These are phyloP conservation scores for Fusarium torreyae DNA, from an alignment of 2,329 filamentous ascomycete species.

Conservation along the genomic window DNA sequence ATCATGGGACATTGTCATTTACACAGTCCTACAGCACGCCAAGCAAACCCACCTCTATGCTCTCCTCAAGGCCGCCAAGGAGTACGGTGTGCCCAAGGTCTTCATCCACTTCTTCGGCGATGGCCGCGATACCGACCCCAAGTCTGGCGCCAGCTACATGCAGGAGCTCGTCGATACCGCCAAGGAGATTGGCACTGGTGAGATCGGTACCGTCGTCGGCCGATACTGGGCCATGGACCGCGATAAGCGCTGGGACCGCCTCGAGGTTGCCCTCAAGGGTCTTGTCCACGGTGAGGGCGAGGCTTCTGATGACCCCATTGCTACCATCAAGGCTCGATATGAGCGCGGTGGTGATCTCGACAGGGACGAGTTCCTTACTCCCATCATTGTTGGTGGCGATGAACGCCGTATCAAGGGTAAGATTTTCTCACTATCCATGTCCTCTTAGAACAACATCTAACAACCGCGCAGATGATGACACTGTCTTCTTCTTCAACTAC, in stretches of 20 bases:
- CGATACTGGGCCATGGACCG: slow-evolving; percentile 99
- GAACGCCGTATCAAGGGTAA: slow-evolving; percentile 87
- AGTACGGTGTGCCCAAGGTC: slow-evolving; percentile 87
- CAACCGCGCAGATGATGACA: slow-evolving; percentile 80
- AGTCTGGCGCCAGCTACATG: slow-evolving; percentile 91
- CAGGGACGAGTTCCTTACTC: slow-evolving; percentile 98
- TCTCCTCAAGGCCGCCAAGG: slow-evolving; percentile 91
- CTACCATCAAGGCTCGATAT: slow-evolving; percentile 90
- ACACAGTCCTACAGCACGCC: slow-evolving; percentile 74
- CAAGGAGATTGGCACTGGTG: slow-evolving; percentile 87
- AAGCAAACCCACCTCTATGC: slow-evolving; percentile 95
- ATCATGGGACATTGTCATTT: slow-evolving; percentile 14
- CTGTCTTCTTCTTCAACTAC: slow-evolving; percentile 99
- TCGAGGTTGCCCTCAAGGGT: slow-evolving; percentile 91
- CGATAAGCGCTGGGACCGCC: slow-evolving; percentile 98
- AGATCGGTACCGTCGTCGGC: slow-evolving; percentile 93
- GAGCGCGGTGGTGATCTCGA: slow-evolving; percentile 77
- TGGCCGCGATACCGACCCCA: slow-evolving; percentile 97
- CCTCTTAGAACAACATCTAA: slow-evolving; percentile 14
- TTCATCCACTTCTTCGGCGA: slow-evolving; percentile 99
- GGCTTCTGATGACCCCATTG: slow-evolving; percentile 84
- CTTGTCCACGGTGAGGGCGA: slow-evolving; percentile 90
- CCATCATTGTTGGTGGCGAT: slow-evolving; percentile 92
- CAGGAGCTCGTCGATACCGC: slow-evolving; percentile 84
- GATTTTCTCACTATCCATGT: slow-evolving; percentile 33